These are phyloP conservation scores for Hypoxylon sp. DNA, from an alignment of 2,329 filamentous ascomycete genomes.

Conservation along the genomic window DNA sequence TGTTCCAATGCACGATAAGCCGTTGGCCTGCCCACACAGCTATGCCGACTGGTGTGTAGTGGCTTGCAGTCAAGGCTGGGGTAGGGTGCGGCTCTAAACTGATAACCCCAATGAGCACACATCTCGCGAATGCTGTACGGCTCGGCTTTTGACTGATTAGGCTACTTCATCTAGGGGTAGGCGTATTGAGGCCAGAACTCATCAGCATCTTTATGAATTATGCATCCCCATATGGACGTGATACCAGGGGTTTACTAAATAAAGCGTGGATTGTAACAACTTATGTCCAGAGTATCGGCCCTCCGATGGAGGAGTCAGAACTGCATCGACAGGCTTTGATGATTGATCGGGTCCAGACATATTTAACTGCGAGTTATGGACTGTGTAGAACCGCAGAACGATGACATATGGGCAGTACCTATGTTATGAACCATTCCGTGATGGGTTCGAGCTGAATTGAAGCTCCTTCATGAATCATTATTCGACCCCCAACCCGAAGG, in stretches of 20 bases:
- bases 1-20: constrained; percentile 18
- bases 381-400: constrained; percentile 10
- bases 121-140: constrained; percentile 18
- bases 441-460: constrained; percentile 5
- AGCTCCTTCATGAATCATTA: constrained; percentile 9
- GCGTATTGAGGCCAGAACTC: constrained; percentile 19
- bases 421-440: constrained; percentile 15
- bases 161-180: constrained; percentile 18
- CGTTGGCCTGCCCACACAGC: constrained; percentile 18
- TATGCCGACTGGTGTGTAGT: constrained; percentile 30
- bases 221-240: constrained; percentile 12
- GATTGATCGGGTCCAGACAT: constrained; percentile 7
- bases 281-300: constrained; percentile 9
- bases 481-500: constrained; percentile 16
- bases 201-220: constrained; percentile 11
- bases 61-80: constrained; percentile 35
- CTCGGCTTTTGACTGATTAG: constrained; percentile 20
- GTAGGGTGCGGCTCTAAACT: constrained; percentile 37
- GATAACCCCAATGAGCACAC: constrained; percentile 7
- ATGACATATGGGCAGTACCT: constrained; percentile 8
- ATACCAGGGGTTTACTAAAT: not conserved
- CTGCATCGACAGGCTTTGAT: constrained; percentile 10
- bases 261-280: constrained; percentile 22
- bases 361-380: constrained; percentile 15
- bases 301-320: constrained; percentile 20